A percentile compares a stretch with the other conserved stretches of the same genome.
These are phyloP conservation scores for Sporobolomyces roseus DNA, from an alignment of 768 basidiomycete genomes.

Conservation along the genomic window DNA sequence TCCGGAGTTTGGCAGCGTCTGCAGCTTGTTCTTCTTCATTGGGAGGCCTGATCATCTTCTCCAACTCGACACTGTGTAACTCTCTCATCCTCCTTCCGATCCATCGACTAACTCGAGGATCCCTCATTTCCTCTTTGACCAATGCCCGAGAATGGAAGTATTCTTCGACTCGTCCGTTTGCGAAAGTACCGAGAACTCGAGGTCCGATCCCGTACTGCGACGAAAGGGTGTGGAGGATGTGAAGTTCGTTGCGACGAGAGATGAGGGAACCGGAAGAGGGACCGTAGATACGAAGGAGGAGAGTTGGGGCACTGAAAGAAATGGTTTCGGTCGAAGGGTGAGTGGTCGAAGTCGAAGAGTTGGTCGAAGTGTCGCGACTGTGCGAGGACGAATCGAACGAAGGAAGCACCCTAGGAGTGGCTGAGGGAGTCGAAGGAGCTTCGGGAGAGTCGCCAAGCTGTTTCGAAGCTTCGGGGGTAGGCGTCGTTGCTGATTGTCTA, in stretches of 20 bases:
- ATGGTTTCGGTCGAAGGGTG: slow-evolving; percentile 39
- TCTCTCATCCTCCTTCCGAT: slow-evolving; percentile 95
- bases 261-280: slow-evolving; percentile 79
- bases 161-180: slow-evolving; percentile 91
- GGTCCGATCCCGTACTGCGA: slow-evolving; percentile 85
- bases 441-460: no score
- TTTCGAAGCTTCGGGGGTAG: no score
- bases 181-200: slow-evolving; percentile 86
- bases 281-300: slow-evolving; percentile 89
- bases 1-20: background rate
- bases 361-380: slow-evolving; percentile 1
- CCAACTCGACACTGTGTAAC: slow-evolving; percentile 84
- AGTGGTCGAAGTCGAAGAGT: background rate
- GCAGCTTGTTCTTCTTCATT: slow-evolving; percentile 13
- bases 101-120: slow-evolving; percentile 70
- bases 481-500: slow-evolving; percentile 9
- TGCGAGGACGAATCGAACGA: background rate
- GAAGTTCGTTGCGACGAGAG: slow-evolving; percentile 78
- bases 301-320: slow-evolving; percentile 52
- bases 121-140: slow-evolving; percentile 69
- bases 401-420: background rate
- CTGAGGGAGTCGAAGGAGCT: background rate
- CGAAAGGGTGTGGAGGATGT: slow-evolving; percentile 82
- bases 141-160: slow-evolving; percentile 86
- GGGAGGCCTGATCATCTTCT: slow-evolving; percentile 53